Evolutionary conservation across 371 early-diverging fungal genomes (phyloP).

Genomic region (Haplosporangium sp.): DNA sequence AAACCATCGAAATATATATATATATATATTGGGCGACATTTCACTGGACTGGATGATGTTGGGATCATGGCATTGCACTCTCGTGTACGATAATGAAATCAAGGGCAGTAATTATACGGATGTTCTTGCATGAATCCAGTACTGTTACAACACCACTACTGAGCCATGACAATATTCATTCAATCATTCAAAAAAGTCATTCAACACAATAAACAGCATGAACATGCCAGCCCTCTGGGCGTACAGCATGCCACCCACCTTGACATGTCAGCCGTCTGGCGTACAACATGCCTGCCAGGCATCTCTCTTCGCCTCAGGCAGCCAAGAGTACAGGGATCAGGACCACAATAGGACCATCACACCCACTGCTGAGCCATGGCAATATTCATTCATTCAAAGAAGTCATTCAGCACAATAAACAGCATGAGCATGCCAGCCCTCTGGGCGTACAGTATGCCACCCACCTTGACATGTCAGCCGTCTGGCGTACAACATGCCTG

Average conservation of each 20-base stretch:
- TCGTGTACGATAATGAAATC: no score
- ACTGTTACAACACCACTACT: no score
- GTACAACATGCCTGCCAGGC: constrained; percentile 38
- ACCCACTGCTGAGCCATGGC: no score
- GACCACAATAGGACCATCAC: not conserved
- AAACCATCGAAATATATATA: no score
- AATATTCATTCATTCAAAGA: no score
- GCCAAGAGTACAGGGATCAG: constrained; percentile 31
- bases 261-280: constrained; percentile 42
- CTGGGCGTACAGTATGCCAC: constrained; percentile 33
- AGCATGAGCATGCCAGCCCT: constrained; percentile 31
- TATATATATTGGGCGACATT: no score
- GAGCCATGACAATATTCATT: no score
- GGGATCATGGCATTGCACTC: no score
- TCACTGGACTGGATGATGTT: no score
- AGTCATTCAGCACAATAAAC: not conserved
- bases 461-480: constrained; percentile 38
- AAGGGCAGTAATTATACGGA: no score
- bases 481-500: constrained; percentile 41
- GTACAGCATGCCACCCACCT: constrained; percentile 33
- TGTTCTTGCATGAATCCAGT: no score
- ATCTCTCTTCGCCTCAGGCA: constrained; percentile 31
- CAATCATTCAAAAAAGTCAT: no score
- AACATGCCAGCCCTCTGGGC: constrained; percentile 40
- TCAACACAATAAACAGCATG: constrained; percentile 1